Evolutionary conservation across 768 basidiomycete genomes (phyloP).

Genomic region (Trametes cinnabarina): DNA sequence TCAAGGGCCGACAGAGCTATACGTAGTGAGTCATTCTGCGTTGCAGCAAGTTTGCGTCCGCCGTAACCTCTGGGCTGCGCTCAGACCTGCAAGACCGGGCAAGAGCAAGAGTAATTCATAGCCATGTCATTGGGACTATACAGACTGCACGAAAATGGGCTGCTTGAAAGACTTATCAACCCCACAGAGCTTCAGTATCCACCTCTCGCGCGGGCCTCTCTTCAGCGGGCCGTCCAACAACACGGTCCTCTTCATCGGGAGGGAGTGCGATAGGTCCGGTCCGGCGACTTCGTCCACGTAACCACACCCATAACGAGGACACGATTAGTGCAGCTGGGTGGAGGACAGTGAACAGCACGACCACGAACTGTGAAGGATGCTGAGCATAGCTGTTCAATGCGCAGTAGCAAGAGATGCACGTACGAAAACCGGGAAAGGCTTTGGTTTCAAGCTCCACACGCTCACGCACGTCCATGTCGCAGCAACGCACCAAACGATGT

Average conservation of each 20-base stretch:
- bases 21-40: background rate
- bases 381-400: background rate
- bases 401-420: conserved; percentile 27
- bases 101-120: too few relatives aligned
- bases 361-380: conserved; percentile 45
- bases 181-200: conserved; percentile 22
- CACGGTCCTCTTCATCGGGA: conserved; percentile 32
- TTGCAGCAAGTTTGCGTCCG: background rate
- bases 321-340: conserved; percentile 61
- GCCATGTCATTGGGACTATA: too few relatives aligned
- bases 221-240: background rate
- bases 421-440: conserved; percentile 65
- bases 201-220: conserved; percentile 20
- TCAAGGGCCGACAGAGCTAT: background rate
- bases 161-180: background rate
- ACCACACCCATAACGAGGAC: conserved; percentile 39
- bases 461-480: conserved; percentile 72
- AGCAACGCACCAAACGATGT: conserved; percentile 74
- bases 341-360: conserved; percentile 60
- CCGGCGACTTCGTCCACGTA: conserved; percentile 25
- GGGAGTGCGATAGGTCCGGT: conserved; percentile 45
- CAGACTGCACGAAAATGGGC: too few relatives aligned
- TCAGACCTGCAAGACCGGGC: too few relatives aligned
- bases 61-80: too few relatives aligned
- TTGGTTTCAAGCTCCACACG: conserved; percentile 59